Evolutionary conservation across 495 filamentous ascomycete species (phyloP).

Genomic region (Evansstolkia leycettana): DNA sequence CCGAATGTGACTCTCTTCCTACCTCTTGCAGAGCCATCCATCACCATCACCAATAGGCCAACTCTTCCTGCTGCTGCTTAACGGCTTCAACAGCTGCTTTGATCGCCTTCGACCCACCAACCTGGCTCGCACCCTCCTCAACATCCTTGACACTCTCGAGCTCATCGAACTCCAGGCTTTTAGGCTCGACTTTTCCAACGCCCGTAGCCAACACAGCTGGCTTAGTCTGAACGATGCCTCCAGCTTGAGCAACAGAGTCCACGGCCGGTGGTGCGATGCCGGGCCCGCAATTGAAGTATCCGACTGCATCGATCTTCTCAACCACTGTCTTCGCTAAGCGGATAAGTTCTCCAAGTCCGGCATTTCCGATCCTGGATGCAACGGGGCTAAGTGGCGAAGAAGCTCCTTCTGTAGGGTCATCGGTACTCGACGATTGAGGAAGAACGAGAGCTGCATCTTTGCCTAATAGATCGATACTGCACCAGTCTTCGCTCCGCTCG

Average conservation of each 20-base stretch:
- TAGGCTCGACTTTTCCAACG: neutral
- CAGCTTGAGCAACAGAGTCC: neutral
- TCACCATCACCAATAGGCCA: neutral
- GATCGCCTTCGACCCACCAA: neutral
- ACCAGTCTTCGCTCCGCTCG: conserved; percentile 18
- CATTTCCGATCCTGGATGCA: conserved; percentile 14
- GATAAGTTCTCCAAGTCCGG: conserved; percentile 20
- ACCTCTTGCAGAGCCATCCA: too few relatives aligned
- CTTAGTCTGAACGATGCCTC: neutral
- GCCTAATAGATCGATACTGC: conserved; percentile 14
- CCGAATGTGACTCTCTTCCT: too few relatives aligned
- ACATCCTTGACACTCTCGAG: conserved; percentile 12
- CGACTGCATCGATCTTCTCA: conserved; percentile 24
- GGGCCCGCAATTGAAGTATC: conserved; percentile 16
- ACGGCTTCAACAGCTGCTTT: neutral
- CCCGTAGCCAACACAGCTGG: neutral
- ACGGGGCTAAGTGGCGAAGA: conserved; percentile 3
- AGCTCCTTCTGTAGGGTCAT: neutral
- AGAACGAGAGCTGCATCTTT: conserved; percentile 4
- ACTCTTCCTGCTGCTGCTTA: neutral
- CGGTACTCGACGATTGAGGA: neutral
- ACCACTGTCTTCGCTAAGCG: conserved; percentile 18
- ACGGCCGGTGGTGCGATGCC: neutral
- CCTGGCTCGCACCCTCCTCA: conserved; percentile 4
- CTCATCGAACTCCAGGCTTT: conserved; percentile 7